Base-by-base conservation (phyloP, 306 rosid species). In the Abrus precatorius region DNA sequence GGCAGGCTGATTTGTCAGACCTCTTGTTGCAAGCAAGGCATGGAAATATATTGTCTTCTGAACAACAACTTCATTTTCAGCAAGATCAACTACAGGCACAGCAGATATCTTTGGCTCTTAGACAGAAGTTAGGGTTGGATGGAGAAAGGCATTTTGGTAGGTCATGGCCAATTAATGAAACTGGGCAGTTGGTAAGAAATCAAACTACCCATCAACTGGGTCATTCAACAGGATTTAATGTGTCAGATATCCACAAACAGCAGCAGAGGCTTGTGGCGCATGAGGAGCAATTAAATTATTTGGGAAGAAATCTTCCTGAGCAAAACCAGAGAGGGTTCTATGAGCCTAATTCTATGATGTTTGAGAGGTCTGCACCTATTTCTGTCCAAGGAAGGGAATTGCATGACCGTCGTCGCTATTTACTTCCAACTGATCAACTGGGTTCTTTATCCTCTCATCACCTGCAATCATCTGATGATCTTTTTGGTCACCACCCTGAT, bases 51-150 rank as follows among this genome's bases (percentile, higher is more conserved):
- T 81, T 80, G 53, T 76, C 89, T 70, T 80, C 88, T 1, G 93
- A 91, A 36, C 90, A 82, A 64, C 92, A 89, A 61, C 84, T 82
- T 81, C 85, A 78, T 73, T 77, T 85, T 74, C 90, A 85, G 78
- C 92, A 90, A 64, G 87, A 88, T 55, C 92, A 85, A 86, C 43
- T 82, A 65, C 93, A 81, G 78, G 87, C 85, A 28, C 91, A 89
- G 68, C 91, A 91, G 82, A 10, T 89, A 38, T 89, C 93, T 5
- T 29, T 87, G 81, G 89, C 91, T 71, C 86, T 87, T 70, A 84
- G 91, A 48, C 91, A 86, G 82, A 89, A 87, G 80, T 54, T 82
- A 68, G 90, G 88, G n/a, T 78, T 87, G 82, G 95, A 89, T 38
- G 90, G 81, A 62, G 91, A 91, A 82, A 87, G 93, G 66, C 91